phyloP scores from a whole-genome alignment of 768 basidiomycete species.

The Amanita jacksonii region DNA sequence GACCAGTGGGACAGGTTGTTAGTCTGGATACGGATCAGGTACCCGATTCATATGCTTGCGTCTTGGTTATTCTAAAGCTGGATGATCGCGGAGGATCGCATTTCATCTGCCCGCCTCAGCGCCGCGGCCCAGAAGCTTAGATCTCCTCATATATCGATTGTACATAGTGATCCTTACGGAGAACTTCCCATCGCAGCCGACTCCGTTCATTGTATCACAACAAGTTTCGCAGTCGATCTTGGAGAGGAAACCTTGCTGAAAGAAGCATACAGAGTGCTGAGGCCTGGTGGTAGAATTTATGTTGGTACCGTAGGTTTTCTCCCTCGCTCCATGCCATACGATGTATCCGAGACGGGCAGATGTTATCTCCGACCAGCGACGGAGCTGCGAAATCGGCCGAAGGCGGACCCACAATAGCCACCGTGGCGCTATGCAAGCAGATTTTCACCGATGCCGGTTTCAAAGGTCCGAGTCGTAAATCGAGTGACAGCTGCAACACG shows the following conservation, averaged over 20 bases:
- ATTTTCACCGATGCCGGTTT: conserved; percentile 33
- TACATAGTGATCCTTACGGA: conserved; percentile 31
- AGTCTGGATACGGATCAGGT: conserved; percentile 46
- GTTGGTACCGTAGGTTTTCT: conserved; percentile 50
- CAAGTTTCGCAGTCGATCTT: conserved; percentile 50
- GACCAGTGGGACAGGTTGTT: conserved; percentile 38
- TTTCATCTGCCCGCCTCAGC: conserved; percentile 36
- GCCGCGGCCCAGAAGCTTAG: conserved; percentile 29
- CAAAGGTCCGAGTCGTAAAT: conserved; percentile 23
- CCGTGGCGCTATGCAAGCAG: conserved; percentile 28
- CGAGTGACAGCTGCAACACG: too few relatives aligned
- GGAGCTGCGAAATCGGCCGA: conserved; percentile 40
- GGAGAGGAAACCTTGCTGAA: conserved; percentile 34
- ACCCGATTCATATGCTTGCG: conserved; percentile 11
- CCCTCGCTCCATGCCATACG: too few relatives aligned
- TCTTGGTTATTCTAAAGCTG: background rate
- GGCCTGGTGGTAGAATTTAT: conserved; percentile 45
- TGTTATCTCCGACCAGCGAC: background rate
- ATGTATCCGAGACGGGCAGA: too few relatives aligned
- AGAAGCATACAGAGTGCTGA: conserved; percentile 41
- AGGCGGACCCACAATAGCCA: conserved; percentile 25
- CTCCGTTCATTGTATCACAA: conserved; percentile 45
- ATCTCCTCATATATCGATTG: conserved; percentile 41
- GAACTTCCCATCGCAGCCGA: conserved; percentile 37
- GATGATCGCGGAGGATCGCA: conserved; percentile 34